These are phyloP conservation scores for Psophocarpus tetragonolobus DNA, from an alignment of 306 rosid species.

Conservation along the genomic window DNA sequence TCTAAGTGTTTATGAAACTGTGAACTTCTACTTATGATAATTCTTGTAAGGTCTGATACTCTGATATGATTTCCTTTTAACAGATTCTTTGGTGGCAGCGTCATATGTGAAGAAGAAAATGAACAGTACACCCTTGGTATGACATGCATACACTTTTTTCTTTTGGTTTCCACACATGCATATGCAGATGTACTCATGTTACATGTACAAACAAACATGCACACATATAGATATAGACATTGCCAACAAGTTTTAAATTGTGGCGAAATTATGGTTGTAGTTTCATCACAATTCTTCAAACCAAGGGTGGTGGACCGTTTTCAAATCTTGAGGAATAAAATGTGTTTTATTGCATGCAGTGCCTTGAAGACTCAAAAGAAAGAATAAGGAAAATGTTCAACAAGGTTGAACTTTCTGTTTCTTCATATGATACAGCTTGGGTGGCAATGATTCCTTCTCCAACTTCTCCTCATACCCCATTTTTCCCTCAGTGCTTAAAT, in stretches of 20 bases:
- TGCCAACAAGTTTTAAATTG: not conserved
- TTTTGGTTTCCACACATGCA: too few species aligned
- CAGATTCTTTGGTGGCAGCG: slow-evolving; percentile 31
- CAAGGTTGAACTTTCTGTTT: slow-evolving; percentile 70
- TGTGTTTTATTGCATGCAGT: slow-evolving; percentile 38
- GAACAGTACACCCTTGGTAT: slow-evolving; percentile 34
- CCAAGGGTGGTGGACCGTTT: not conserved
- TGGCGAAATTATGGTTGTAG: not conserved
- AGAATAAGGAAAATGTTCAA: slow-evolving; percentile 62
- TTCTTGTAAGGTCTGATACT: not conserved
- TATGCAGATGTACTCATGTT: too few species aligned
- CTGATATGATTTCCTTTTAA: slow-evolving; percentile 13
- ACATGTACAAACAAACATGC: too few species aligned
- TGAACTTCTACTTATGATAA: not conserved
- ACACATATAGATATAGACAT: not conserved
- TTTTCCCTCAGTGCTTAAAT: slow-evolving; percentile 71
- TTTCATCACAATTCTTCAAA: not conserved
- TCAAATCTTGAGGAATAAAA: not conserved
- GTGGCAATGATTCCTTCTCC: slow-evolving; percentile 86
- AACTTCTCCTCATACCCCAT: slow-evolving; percentile 50
- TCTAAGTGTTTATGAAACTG: not conserved
- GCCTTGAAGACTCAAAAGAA: slow-evolving; percentile 57
- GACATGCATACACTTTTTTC: not conserved
- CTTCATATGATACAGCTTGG: slow-evolving; percentile 93
- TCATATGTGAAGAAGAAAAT: slow-evolving; percentile 19